These are phyloP conservation scores for Erodium trifolium DNA, from an alignment of 441 rosid species.

Conservation along the genomic window DNA sequence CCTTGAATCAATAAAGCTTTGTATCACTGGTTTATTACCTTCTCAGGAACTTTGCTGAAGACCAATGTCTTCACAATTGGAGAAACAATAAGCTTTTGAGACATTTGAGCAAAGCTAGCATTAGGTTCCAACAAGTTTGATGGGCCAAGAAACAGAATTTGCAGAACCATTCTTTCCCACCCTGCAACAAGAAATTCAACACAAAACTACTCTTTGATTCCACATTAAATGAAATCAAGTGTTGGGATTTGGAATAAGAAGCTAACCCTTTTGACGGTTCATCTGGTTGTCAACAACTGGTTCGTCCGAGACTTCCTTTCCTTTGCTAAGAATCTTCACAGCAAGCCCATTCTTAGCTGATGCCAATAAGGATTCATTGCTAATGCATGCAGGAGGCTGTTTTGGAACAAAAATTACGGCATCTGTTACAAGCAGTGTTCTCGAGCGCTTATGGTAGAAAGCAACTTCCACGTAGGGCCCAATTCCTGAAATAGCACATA, in stretches of 20 bases:
- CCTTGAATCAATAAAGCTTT: too few relatives aligned
- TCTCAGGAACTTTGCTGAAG: conserved; percentile 93
- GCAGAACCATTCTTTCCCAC: conserved; percentile 98
- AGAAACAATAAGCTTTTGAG: conserved; percentile 86
- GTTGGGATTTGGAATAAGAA: conserved; percentile 12
- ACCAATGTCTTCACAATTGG: conserved; percentile 89
- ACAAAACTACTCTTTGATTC: too few relatives aligned
- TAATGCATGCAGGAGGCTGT: conserved; percentile 73
- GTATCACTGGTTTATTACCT: conserved; percentile 34
- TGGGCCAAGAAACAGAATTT: conserved; percentile 86
- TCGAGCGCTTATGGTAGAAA: conserved; percentile 75
- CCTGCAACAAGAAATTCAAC: conserved; percentile 36
- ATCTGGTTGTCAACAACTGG: conserved; percentile 65
- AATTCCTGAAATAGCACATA: conserved; percentile 45
- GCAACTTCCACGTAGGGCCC: conserved; percentile 96
- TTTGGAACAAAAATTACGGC: conserved; percentile 81
- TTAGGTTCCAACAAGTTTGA: conserved; percentile 90
- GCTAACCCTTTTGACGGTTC: conserved; percentile 71
- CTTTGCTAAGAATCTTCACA: conserved; percentile 84
- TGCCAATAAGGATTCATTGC: conserved; percentile 66
- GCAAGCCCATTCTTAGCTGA: conserved; percentile 95
- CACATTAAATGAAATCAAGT: neutral
- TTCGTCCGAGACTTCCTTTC: conserved; percentile 72
- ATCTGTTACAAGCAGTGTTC: conserved; percentile 80
- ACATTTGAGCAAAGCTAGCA: conserved; percentile 86